These are phyloP conservation scores for Termitomyces sp. DNA, from an alignment of 768 basidiomycete genomes.

Conservation along the genomic window DNA sequence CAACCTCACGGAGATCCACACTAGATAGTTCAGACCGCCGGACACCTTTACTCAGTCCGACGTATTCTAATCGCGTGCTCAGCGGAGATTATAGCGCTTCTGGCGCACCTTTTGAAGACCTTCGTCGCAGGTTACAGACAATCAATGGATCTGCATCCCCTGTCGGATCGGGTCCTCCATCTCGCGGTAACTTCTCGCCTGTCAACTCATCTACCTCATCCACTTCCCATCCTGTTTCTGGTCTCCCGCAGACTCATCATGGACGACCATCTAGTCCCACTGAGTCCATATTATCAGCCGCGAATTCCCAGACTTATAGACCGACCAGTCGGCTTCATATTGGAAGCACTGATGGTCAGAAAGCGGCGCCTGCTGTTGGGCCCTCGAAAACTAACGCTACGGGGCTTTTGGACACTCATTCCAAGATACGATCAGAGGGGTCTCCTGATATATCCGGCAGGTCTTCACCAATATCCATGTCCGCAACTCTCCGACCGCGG, in stretches of 20 bases:
- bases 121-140: slow-evolving; percentile 66
- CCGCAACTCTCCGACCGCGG: slow-evolving; percentile 45
- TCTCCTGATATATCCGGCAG: slow-evolving; percentile 72
- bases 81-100: slow-evolving; percentile 40
- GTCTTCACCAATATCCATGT: slow-evolving; percentile 68
- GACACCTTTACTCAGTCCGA: slow-evolving; percentile 45
- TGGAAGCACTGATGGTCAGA: slow-evolving; percentile 69
- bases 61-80: slow-evolving; percentile 38
- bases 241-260: slow-evolving; percentile 20
- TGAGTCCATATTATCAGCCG: slow-evolving; percentile 71
- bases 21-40: slow-evolving; percentile 23
- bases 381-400: slow-evolving; percentile 79
- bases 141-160: slow-evolving; percentile 68
- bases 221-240: slow-evolving; percentile 22
- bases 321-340: slow-evolving; percentile 60
- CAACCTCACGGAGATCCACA: slow-evolving; percentile 34
- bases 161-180: slow-evolving; percentile 35
- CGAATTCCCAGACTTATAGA: slow-evolving; percentile 58
- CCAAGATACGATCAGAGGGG: slow-evolving; percentile 56
- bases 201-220: slow-evolving; percentile 19
- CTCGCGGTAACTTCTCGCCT: slow-evolving; percentile 37
- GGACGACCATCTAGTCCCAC: slow-evolving; percentile 76
- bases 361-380: slow-evolving; percentile 87
- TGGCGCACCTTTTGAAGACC: slow-evolving; percentile 69
- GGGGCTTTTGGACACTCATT: slow-evolving; percentile 76